phyloP scores from a whole-genome alignment of 148 eudicot species.

The Amaranthus cruentus region DNA sequence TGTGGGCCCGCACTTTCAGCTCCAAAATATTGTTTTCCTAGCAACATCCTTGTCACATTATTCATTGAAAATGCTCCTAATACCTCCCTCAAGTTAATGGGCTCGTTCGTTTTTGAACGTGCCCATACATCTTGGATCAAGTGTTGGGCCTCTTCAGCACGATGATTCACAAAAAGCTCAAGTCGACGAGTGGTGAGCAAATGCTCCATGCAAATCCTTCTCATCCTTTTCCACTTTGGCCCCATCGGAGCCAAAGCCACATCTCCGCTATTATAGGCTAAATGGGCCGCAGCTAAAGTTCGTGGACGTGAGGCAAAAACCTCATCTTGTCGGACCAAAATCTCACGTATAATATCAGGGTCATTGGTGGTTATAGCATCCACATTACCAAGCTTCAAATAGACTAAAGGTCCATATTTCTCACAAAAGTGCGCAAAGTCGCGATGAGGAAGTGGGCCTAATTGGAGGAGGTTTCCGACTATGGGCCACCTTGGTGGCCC shows the following conservation, averaged over 20 bases:
- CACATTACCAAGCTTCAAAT: conserved; percentile 67
- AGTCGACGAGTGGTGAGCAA: conserved; percentile 75
- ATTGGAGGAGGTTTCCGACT: conserved; percentile 84
- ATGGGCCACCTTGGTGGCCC: conserved; percentile 88
- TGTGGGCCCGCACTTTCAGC: conserved; percentile 58
- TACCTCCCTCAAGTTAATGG: conserved; percentile 69
- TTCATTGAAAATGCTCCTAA: conserved; percentile 94
- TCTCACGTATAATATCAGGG: conserved; percentile 71
- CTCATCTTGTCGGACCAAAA: conserved; percentile 69
- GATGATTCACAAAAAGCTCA: conserved; percentile 54
- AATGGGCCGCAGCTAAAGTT: conserved; percentile 72
- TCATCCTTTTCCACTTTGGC: conserved; percentile 87
- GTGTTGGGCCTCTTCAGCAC: conserved; percentile 79
- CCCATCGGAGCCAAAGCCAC: conserved; percentile 96
- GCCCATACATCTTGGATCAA: conserved; percentile 62
- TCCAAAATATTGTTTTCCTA: conserved; percentile 93
- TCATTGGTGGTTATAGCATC: conserved; percentile 93
- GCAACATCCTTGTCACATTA: conserved; percentile 90
- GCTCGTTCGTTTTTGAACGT: conserved; percentile 32
- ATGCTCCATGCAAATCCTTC: conserved; percentile 93
- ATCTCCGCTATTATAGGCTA: conserved; percentile 79
- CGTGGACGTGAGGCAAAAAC: conserved; percentile 81
- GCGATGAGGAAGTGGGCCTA: conserved; percentile 73
- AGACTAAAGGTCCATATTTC: conserved; percentile 79
- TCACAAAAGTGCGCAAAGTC: conserved; percentile 76